Evolutionary conservation across 2,329 filamentous ascomycete genomes (phyloP), one percentile per base, ranked within the genome.

Genomic region (Cladosporium phlei): DNA sequence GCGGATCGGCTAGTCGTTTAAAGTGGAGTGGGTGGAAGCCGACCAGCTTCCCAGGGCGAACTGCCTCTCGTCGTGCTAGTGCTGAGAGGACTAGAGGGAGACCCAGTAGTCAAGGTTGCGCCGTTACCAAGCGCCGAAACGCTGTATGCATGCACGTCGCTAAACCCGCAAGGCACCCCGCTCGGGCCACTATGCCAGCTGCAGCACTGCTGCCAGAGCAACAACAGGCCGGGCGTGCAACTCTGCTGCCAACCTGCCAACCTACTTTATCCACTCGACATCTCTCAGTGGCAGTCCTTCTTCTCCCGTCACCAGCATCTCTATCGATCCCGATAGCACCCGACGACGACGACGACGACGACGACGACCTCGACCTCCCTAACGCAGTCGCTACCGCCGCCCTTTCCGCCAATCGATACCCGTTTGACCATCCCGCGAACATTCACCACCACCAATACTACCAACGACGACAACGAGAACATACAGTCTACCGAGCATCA

Each of bases 161-260:
- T 35, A 35, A 33, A 24, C 28, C 20, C 22, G 30, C 32, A 32
- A 35, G 22, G 40, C 22, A 25, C 40, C 40, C 40, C 40, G 40
- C 40, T 35, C 32, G 16, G 40, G 28, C 40, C 35, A 25, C 37
- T 19, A 25, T 6, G 24, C 30, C 29, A 24, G 30, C 40, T 45
- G 40, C 40, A 45, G 30, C 40, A 35, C 22, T 34, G 40, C 40
- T 45, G 40, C 40, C 40, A 45, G 40, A 45, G 40, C 40, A 45
- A 45, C 40, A 45, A 44, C 40, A 45, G 30, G 40, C 40, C 40
- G 32, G 32, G 30, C 30, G 40, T 34, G 22, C 40, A 45, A 22
- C 37, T n/a, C n/a, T 16, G 22, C 22, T 28, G 33, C 19, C 30
- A 10, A 17, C n/a, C 16, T 33, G 30, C 30, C 34, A 24, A 27